These are phyloP conservation scores for Hyphodiscus hymeniophilus DNA, from an alignment of 495 filamentous ascomycete species.

Conservation along the genomic window DNA sequence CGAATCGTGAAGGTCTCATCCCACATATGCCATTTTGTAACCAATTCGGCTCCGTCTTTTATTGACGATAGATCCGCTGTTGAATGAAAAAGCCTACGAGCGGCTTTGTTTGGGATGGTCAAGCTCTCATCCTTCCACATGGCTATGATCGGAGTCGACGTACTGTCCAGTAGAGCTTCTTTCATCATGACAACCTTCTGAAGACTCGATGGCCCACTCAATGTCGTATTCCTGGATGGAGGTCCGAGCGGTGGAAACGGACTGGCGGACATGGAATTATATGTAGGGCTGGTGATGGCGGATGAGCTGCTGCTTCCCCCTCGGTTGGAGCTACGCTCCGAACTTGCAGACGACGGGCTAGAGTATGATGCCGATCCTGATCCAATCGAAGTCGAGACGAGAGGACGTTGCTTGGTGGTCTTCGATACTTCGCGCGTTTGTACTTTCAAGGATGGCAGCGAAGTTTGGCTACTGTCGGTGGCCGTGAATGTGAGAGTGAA, in stretches of 20 bases:
- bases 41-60: slow-evolving; percentile 42
- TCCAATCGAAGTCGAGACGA: slow-evolving; percentile 5
- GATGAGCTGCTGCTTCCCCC: slow-evolving; percentile 28
- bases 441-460: slow-evolving; percentile 15
- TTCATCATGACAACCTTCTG: slow-evolving; percentile 61
- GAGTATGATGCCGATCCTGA: slow-evolving; percentile 25
- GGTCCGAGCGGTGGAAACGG: slow-evolving; percentile 52
- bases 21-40: slow-evolving; percentile 46
- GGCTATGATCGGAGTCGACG: slow-evolving; percentile 57
- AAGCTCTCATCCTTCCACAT: slow-evolving; percentile 67
- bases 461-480: slow-evolving; percentile 27
- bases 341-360: slow-evolving; percentile 36
- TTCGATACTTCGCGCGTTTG: slow-evolving; percentile 23
- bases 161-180: slow-evolving; percentile 60
- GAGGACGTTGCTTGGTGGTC: slow-evolving; percentile 7
- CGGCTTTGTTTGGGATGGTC: slow-evolving; percentile 55
- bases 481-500: slow-evolving; percentile 60
- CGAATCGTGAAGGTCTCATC: slow-evolving; percentile 52
- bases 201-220: slow-evolving; percentile 46
- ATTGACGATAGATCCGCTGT: slow-evolving; percentile 31
- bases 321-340: slow-evolving; percentile 24
- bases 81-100: slow-evolving; percentile 40
- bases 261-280: slow-evolving; percentile 33
- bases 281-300: slow-evolving; percentile 32
- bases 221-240: slow-evolving; percentile 37